Base-by-base conservation (phyloP, 352 stramenopile species). In the Thalassiosira allenii region DNA sequence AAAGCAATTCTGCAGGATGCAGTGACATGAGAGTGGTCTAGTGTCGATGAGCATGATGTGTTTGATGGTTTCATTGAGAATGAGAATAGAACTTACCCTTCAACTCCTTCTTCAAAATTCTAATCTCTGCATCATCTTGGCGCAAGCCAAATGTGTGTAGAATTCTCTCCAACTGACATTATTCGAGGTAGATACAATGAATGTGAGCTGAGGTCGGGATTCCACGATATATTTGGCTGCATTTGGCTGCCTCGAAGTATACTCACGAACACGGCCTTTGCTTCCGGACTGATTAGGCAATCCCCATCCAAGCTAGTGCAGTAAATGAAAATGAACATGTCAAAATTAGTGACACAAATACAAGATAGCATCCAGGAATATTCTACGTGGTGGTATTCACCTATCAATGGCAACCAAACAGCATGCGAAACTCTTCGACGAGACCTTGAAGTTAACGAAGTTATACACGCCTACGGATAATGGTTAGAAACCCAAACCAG, bases 371-470 rank as follows among this genome's bases (percentile, higher is more conserved):
- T 34, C 14, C 37, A 14, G 37, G 6, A 2, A 72, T 14, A 37
- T 47, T 22, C 29, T 63, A 2, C 8, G 41, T 62, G 14, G 20
- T 37, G 27, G 14, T 29, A 56, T 37, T 25, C 20, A 73, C 63
- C 63, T 77, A 56, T 77, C 76, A 22, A 79, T 76, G 20, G 76
- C 76, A 43, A 80, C 63, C 34, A 68, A 71, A 56, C 68, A 57
- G 40, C 58, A 79, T n/a, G 78, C 78, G 63, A 86, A 74, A 52
- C 57, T 68, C 47, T 78, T 86, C 3, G 61, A 68, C 2, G 78
- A 86, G 17, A 44, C n/a, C 29, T 75, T 86, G 52, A 71, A 79
- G 14, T 63, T 69, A 5, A 81, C 52, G 49, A 86, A 86, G 4
- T 58, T 57, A 61, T 86, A 86, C 2, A 86, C 71, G 44, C 65